Percentiles rank a stretch among this genome's conserved stretches.
Evolutionary conservation across 2,329 filamentous ascomycete species (phyloP).

Genomic region (Aureobasidium sp.): DNA sequence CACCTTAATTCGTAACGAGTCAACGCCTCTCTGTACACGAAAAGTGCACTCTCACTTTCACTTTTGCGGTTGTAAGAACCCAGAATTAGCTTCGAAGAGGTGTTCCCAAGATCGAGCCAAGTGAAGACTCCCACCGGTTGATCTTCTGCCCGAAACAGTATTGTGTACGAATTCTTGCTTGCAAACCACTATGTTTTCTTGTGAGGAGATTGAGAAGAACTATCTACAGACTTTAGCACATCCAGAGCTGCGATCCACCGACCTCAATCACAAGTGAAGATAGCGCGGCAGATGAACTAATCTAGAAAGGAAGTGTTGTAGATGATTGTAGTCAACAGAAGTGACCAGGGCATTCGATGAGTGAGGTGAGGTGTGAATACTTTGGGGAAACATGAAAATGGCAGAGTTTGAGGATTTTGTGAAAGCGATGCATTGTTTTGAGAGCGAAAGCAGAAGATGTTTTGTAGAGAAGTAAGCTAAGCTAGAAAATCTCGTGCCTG

Average conservation of each 20-base stretch:
- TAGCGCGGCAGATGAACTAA: too few relatives aligned
- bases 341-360: neutral
- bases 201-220: neutral
- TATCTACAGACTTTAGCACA: neutral
- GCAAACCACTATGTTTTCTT: too few relatives aligned
- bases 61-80: neutral
- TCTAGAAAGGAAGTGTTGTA: too few relatives aligned
- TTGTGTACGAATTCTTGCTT: too few relatives aligned
- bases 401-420: neutral
- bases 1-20: neutral
- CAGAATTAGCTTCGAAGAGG: neutral
- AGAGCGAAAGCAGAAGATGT: neutral
- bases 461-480: neutral
- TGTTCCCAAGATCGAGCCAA: neutral
- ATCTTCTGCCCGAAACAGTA: too few relatives aligned
- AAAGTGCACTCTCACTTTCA: neutral
- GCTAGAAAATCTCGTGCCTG: neutral
- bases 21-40: neutral
- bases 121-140: too few relatives aligned
- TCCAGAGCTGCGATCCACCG: neutral
- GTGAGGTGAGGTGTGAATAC: rapidly evolving
- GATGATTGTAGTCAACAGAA: neutral
- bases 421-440: neutral
- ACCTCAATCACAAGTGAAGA: neutral
- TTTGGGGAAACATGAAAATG: neutral